Percentiles rank a stretch among this genome's conserved stretches.
Evolutionary conservation across 192 early-diverging fungal species (phyloP).

Genomic region (Entomortierella chlamydospora): DNA sequence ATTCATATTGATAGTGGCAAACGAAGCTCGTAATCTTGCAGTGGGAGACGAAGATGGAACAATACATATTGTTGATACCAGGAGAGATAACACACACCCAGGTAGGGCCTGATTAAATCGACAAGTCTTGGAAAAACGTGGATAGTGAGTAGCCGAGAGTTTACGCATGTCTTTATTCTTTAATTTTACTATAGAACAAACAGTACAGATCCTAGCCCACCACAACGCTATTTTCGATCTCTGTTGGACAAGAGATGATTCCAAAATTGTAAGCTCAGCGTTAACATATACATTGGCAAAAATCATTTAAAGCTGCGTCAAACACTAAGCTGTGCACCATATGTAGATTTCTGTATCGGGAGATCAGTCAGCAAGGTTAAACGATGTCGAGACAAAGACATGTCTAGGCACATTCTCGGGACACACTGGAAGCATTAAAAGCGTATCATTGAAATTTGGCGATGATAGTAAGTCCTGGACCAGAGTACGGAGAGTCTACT

Average conservation of each 20-base stretch:
- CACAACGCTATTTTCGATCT: conserved; percentile 87
- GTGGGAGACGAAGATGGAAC: conserved; percentile 77
- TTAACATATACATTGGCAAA: not conserved
- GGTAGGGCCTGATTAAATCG: conserved; percentile 5
- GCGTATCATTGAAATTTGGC: conserved; percentile 67
- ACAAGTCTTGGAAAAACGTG: too few relatives aligned
- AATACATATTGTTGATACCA: conserved; percentile 70
- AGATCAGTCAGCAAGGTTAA: conserved; percentile 78
- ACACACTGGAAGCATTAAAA: conserved; percentile 78
- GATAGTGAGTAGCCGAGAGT: too few relatives aligned
- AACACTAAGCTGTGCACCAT: not conserved
- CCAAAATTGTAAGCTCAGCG: conserved; percentile 58
- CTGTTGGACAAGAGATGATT: conserved; percentile 79
- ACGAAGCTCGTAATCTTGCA: conserved; percentile 69
- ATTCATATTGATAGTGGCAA: conserved; percentile 48
- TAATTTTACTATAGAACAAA: too few relatives aligned
- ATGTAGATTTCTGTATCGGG: conserved; percentile 76
- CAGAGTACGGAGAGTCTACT: too few relatives aligned
- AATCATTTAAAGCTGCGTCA: not conserved
- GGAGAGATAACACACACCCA: conserved; percentile 53
- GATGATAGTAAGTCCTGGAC: conserved; percentile 65
- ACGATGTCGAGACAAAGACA: conserved; percentile 76
- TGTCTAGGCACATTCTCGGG: conserved; percentile 69
- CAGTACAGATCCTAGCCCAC: conserved; percentile 69
- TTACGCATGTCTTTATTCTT: too few relatives aligned